Percentiles rank a stretch among this genome's conserved stretches.
Conservation (phyloP, 768 basidiomycete genomes). For the Clitopilus passeckerianus region DNA sequence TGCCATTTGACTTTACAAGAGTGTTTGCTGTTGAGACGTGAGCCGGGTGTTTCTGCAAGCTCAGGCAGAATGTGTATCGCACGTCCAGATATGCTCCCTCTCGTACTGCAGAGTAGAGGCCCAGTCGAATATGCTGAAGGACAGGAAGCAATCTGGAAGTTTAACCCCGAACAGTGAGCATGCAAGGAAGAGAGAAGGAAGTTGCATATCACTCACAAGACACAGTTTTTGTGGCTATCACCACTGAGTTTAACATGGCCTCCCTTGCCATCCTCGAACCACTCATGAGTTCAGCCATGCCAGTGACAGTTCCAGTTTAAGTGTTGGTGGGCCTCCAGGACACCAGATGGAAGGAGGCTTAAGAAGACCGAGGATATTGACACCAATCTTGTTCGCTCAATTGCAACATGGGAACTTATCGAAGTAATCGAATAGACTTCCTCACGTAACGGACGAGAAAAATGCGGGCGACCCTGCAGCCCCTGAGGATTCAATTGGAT, state of each 20-base stretch:
- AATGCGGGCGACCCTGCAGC: neutral
- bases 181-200: neutral
- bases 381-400: neutral
- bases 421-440: neutral
- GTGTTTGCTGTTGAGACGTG: neutral
- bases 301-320: neutral
- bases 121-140: neutral
- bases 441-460: neutral
- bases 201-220: neutral
- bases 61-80: neutral
- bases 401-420: neutral
- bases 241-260: neutral
- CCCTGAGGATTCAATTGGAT: neutral
- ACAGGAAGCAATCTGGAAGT: neutral
- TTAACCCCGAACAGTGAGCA: neutral
- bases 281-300: neutral
- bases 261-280: neutral
- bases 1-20: neutral
- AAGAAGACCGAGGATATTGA: neutral
- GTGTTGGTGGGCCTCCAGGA: neutral
- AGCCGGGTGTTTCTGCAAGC: neutral
- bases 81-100: neutral
- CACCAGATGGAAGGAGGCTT: neutral
- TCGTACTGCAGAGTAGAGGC: neutral
- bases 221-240: neutral